Conservation (phyloP, 805 yeast species). For the Kazachstania viticola region DNA sequence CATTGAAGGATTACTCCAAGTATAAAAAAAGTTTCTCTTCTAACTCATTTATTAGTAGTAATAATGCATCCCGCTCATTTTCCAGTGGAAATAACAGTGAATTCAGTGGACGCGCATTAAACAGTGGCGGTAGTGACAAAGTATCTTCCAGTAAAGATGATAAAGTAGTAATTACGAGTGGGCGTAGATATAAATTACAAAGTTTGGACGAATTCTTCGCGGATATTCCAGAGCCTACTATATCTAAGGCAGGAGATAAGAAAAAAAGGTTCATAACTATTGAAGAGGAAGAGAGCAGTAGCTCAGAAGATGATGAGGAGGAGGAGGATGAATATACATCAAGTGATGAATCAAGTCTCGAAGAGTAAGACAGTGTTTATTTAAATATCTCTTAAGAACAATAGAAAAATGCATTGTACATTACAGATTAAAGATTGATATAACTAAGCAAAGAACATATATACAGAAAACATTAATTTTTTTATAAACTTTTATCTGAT, state of each 20-base stretch:
- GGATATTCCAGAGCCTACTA: conserved; percentile 26
- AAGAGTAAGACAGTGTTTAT: too few species aligned
- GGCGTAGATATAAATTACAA: conserved; percentile 47
- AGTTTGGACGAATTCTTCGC: conserved; percentile 82
- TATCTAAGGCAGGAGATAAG: conserved; percentile 4
- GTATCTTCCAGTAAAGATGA: conserved; percentile 7
- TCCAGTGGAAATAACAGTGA: conserved; percentile 1
- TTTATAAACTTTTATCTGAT: too few species aligned
- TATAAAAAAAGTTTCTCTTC: conserved; percentile 26
- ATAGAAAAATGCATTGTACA: too few species aligned
- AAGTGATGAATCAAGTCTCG: background rate
- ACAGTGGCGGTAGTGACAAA: background rate
- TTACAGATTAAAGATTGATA: background rate
- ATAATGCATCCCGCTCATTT: conserved; percentile 1
- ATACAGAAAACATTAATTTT: background rate
- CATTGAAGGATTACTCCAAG: conserved; percentile 31
- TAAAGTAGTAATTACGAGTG: too few species aligned
- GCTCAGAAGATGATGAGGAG: conserved; percentile 23
- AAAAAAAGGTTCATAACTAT: conserved; percentile 9
- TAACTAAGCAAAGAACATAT: background rate
- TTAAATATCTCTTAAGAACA: too few species aligned
- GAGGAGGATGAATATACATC: background rate
- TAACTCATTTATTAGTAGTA: conserved; percentile 8
- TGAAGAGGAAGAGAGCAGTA: conserved; percentile 24
- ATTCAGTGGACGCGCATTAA: conserved; percentile 1